Base-by-base conservation (phyloP, 2,329 filamentous ascomycete species). In the Fusarium austroafricanum region DNA sequence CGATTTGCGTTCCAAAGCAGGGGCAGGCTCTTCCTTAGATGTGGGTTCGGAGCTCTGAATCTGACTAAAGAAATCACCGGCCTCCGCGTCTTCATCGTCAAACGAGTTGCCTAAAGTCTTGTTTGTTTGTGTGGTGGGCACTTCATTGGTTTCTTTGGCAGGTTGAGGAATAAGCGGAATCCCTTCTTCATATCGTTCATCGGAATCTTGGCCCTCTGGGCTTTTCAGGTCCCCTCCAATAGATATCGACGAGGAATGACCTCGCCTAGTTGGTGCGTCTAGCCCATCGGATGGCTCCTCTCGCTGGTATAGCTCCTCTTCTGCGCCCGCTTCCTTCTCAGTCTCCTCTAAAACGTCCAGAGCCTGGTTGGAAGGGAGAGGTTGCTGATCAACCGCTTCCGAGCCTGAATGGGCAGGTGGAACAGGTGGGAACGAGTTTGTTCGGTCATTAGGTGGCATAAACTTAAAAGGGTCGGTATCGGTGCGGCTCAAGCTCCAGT, bases 101-200 rank as follows among this genome's bases (percentile, higher is more conserved):
- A 86, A 85, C 20, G 78, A 71, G 56, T 77, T 75, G n/a, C 61
- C 60, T 12, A 43, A 44, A 44, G 42, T 49, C 31, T 50, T 37
- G 38, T 75, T 75, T 6, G 67, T 61, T 39, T 79, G 70, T 4
- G 50, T 52, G 26, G 18, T 55, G 15, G 42, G 31, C 40, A 10
- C 40, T 23, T 29, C 61, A 21, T 21, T 67, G 31, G 9, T 37
- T 39, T 52, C 56, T 39, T 60, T 37, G 5, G 61, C 50, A 3
- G 74, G 55, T 47, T 80, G 76, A 20, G 83, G 81, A 71, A 88
- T 87, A 61, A 93, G 77, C 2, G 90, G 90, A 6, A 93, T 61
- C 0, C 90, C 90, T 78, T 93, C 91, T 59, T 92, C 90, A 66
- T 85, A 93, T 43, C 90, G 86, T 23, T 86, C 85, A 26, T 90